Conservation (phyloP, 176 grass and related monocot genomes). For the Bonia amplexicaulis region DNA sequence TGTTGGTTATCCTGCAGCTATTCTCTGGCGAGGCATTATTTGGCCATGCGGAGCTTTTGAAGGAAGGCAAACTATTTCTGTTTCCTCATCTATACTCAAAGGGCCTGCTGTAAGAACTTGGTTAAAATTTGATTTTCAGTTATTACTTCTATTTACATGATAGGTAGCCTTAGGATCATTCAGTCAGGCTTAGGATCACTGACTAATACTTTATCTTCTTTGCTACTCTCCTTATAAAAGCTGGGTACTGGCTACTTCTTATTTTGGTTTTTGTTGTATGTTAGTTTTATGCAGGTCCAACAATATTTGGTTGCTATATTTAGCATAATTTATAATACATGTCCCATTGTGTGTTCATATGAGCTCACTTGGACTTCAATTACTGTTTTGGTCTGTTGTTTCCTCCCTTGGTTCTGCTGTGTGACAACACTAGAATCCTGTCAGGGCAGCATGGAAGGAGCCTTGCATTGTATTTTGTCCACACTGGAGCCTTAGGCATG, state of each 20-base stretch:
- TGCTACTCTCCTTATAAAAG: background rate
- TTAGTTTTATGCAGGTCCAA: background rate
- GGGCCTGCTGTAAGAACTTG: conserved; percentile 61
- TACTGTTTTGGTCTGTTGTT: conserved; percentile 13
- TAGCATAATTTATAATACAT: conserved; percentile 10
- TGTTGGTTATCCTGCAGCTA: conserved; percentile 49
- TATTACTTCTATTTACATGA: conserved; percentile 18
- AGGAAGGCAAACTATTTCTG: conserved; percentile 57
- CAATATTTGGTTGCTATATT: conserved; percentile 5
- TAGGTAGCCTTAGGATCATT: conserved; percentile 10
- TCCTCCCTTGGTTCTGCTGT: background rate
- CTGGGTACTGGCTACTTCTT: conserved; percentile 14
- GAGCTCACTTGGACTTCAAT: background rate
- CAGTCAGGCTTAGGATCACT: background rate
- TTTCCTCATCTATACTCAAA: conserved; percentile 62
- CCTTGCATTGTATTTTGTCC: conserved; percentile 82
- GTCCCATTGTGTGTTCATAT: background rate
- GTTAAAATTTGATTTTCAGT: background rate
- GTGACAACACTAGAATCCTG: conserved; percentile 27
- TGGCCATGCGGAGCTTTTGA: conserved; percentile 65
- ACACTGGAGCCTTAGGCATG: conserved; percentile 75
- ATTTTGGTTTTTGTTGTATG: background rate
- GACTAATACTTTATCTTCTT: background rate
- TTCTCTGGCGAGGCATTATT: conserved; percentile 77
- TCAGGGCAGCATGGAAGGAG: conserved; percentile 78